Evolutionary conservation across 2,329 filamentous ascomycete species (phyloP).

Genomic region (Xenosphaeropsis pyriputrescens): DNA sequence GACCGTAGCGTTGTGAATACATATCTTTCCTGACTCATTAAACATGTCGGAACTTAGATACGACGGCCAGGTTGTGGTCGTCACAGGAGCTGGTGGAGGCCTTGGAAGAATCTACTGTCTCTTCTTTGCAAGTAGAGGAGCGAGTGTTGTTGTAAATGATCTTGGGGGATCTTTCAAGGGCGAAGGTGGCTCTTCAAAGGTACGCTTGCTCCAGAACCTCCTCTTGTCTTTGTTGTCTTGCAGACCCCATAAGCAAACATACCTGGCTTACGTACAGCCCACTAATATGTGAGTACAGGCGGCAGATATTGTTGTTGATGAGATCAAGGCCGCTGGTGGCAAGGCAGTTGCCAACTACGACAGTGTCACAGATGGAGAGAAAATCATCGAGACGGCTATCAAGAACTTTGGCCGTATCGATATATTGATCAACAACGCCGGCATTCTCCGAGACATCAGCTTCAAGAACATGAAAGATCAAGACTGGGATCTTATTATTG

Average conservation of each 20-base stretch:
- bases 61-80: slow-evolving; percentile 78
- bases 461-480: slow-evolving; percentile 98
- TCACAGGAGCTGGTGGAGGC: slow-evolving; percentile 75
- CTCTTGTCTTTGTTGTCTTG: neutral
- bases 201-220: slow-evolving; percentile 21
- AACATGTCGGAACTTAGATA: slow-evolving; percentile 54
- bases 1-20: no score
- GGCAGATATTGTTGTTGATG: slow-evolving; percentile 68
- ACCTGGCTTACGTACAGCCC: no score
- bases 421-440: slow-evolving; percentile 93
- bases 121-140: slow-evolving; percentile 83
- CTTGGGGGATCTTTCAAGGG: slow-evolving; percentile 87
- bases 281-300: slow-evolving; percentile 31
- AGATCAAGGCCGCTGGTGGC: slow-evolving; percentile 77
- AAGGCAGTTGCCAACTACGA: slow-evolving; percentile 98
- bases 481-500: slow-evolving; percentile 93
- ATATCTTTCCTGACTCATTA: no score
- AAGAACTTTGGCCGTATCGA: slow-evolving; percentile 76
- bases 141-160: slow-evolving; percentile 93
- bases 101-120: slow-evolving; percentile 70
- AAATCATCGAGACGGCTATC: slow-evolving; percentile 83
- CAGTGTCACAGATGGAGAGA: slow-evolving; percentile 81
- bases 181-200: slow-evolving; percentile 76
- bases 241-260: no score
- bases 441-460: slow-evolving; percentile 80